Conservation (phyloP, 305 asterid genomes). For the Petunia hybrid region DNA sequence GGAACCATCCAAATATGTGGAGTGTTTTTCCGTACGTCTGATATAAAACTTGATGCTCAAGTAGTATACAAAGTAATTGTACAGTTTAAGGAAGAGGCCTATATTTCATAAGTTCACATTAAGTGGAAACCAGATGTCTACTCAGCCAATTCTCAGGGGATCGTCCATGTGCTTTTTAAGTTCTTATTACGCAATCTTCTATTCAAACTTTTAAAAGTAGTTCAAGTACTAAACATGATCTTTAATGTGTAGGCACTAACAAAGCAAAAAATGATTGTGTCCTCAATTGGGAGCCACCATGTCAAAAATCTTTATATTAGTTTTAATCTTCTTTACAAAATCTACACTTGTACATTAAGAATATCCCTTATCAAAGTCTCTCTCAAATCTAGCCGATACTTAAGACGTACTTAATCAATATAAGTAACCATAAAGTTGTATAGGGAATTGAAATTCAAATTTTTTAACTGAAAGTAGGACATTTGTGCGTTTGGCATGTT, state of each 20-base stretch:
- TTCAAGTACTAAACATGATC: neutral
- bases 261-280: no score
- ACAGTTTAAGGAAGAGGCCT: neutral
- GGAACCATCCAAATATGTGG: constrained; percentile 1
- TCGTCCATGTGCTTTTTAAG: constrained; percentile 9
- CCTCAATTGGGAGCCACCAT: no score
- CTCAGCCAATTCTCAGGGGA: neutral
- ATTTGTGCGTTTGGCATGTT: no score
- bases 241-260: neutral
- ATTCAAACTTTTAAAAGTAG: neutral
- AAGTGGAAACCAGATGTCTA: neutral
- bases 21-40: neutral
- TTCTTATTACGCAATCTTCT: neutral
- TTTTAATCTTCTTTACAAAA: no score
- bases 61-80: neutral
- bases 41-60: neutral
- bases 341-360: no score
- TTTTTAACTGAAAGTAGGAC: no score
- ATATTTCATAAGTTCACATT: neutral
- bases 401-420: no score
- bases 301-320: no score
- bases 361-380: no score
- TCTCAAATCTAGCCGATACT: no score
- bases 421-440: no score
- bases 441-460: no score